phyloP scores from a whole-genome alignment of 148 eudicot species.

The Vaccinium corymbosum region DNA sequence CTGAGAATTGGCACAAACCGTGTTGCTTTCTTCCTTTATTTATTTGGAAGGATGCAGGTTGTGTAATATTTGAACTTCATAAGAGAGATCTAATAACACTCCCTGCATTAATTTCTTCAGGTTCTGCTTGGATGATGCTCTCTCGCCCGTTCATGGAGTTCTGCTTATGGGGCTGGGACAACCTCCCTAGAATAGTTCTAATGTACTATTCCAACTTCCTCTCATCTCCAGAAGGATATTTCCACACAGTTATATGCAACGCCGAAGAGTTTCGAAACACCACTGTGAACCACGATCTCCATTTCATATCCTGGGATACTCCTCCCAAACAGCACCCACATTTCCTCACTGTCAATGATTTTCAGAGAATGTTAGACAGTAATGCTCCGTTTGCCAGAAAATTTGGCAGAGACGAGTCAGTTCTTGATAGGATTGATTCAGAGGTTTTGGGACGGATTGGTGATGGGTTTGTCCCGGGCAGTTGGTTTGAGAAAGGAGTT shows the following conservation, averaged over 20 bases:
- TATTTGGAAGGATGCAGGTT: not conserved
- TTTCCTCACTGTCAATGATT: conserved; percentile 47
- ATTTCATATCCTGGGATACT: conserved; percentile 74
- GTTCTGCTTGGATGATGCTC: conserved; percentile 87
- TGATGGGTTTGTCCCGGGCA: conserved; percentile 56
- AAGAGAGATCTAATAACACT: not conserved
- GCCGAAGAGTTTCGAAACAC: conserved; percentile 60
- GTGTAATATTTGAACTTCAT: not conserved
- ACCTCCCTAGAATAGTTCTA: conserved; percentile 54
- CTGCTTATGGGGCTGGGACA: conserved; percentile 73
- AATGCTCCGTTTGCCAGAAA: conserved; percentile 70
- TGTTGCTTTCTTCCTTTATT: not conserved
- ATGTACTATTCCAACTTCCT: conserved; percentile 76
- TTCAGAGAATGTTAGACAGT: conserved; percentile 52
- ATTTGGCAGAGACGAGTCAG: conserved; percentile 41
- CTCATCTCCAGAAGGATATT: conserved; percentile 75
- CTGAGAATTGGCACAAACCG: not conserved
- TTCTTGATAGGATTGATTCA: conserved; percentile 58
- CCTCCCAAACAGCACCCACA: conserved; percentile 82
- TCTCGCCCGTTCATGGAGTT: conserved; percentile 71
- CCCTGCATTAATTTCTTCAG: conserved; percentile 27
- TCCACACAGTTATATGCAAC: conserved; percentile 77
- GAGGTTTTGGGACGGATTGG: conserved; percentile 42
- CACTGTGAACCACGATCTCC: conserved; percentile 69
- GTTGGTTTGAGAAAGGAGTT: conserved; percentile 39